Evolutionary conservation across 345 rosid species (phyloP).

Genomic region (Mangifera indica): DNA sequence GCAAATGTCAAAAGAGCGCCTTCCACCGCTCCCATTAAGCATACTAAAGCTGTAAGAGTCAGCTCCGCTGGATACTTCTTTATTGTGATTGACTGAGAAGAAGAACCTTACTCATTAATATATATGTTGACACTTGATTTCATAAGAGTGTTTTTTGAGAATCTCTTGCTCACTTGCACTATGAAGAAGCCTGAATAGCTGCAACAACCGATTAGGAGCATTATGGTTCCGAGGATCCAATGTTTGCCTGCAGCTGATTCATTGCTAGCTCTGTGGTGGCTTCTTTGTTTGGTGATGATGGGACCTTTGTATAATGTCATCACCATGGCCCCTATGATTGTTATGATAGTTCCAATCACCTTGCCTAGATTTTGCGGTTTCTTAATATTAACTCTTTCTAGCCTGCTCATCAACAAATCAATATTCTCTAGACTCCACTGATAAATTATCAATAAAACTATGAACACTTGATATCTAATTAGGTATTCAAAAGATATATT

Average conservation of each 20-base stretch:
- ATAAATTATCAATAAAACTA: too few species aligned
- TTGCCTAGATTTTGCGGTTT: constrained; percentile 61
- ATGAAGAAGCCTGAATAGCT: constrained; percentile 75
- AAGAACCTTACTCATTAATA: neutral
- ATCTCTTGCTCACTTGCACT: constrained; percentile 48
- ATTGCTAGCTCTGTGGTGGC: constrained; percentile 26
- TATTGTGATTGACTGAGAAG: constrained; percentile 59
- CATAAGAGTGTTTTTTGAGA: too few species aligned
- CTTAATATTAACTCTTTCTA: constrained; percentile 61
- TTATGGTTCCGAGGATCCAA: constrained; percentile 64
- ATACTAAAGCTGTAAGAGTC: constrained; percentile 65
- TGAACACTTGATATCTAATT: too few species aligned
- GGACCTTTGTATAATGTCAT: constrained; percentile 92
- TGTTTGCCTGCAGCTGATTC: constrained; percentile 39
- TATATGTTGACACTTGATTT: too few species aligned
- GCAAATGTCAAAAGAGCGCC: constrained; percentile 46
- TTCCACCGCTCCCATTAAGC: constrained; percentile 62
- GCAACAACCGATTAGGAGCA: constrained; percentile 54
- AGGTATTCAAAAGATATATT: too few species aligned
- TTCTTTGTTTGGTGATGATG: constrained; percentile 46
- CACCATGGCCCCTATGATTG: constrained; percentile 77
- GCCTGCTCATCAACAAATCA: constrained; percentile 33
- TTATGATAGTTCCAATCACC: constrained; percentile 61
- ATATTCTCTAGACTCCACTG: too few species aligned
- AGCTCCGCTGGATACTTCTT: constrained; percentile 79